phyloP scores from a whole-genome alignment of 306 rosid species.

The Pueraria montana region DNA sequence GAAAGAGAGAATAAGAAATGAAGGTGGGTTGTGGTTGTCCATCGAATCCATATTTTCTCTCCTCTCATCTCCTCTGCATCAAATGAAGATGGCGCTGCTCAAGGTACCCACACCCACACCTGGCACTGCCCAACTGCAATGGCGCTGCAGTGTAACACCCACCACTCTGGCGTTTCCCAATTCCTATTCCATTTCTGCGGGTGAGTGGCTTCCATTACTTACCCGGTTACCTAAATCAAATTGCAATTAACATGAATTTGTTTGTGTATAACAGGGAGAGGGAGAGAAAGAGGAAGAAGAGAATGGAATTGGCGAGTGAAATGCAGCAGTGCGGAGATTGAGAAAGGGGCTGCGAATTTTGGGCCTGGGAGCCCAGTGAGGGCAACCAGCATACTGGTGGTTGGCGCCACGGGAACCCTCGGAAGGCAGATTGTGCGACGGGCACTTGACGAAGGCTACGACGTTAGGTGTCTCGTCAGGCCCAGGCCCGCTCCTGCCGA shows the following conservation, averaged over 20 bases:
- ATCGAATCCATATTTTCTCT: background rate
- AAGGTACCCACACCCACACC: conserved; percentile 69
- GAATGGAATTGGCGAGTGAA: conserved; percentile 18
- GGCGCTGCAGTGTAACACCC: conserved; percentile 58
- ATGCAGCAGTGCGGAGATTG: conserved; percentile 32
- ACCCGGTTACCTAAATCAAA: background rate
- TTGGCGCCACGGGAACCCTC: conserved; percentile 87
- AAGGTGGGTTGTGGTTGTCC: no score
- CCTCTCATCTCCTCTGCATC: background rate
- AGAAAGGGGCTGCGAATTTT: conserved; percentile 62
- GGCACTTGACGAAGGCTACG: conserved; percentile 94
- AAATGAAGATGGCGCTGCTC: conserved; percentile 66
- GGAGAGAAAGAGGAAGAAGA: background rate
- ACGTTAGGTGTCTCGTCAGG: conserved; percentile 90
- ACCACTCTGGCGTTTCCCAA: conserved; percentile 43
- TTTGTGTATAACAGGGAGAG: background rate
- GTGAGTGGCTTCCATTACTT: background rate
- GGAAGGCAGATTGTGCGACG: conserved; percentile 97
- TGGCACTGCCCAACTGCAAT: conserved; percentile 48
- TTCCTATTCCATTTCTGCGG: conserved; percentile 27
- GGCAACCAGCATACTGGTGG: conserved; percentile 81
- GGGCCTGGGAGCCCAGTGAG: conserved; percentile 83
- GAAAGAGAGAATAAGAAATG: background rate
- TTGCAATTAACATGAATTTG: background rate
- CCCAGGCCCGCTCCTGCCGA: conserved; percentile 99